A percentile compares a stretch with the other conserved stretches of the same genome.
phyloP scores from a whole-genome alignment of 257 asterid species.

The Solanum dulcamara region DNA sequence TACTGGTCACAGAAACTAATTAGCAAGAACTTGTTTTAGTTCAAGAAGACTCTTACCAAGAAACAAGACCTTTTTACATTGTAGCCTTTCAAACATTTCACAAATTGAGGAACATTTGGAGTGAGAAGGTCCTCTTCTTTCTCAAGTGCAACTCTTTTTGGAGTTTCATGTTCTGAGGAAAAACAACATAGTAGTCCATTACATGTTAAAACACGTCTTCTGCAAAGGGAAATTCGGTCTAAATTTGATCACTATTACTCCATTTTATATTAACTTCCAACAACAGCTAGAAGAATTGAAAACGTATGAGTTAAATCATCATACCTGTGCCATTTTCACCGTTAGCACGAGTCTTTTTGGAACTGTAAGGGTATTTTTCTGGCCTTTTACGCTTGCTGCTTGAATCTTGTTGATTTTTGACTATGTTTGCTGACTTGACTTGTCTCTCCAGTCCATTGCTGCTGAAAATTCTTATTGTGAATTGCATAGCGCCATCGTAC shows the following conservation, averaged over 20 bases:
- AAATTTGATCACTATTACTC: neutral
- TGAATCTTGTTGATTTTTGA: neutral
- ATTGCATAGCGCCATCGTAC: neutral
- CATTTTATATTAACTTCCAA: neutral
- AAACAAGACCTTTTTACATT: neutral
- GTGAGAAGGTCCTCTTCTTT: neutral
- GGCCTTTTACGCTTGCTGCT: neutral
- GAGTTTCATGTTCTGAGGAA: neutral
- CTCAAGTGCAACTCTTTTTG: neutral
- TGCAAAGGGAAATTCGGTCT: neutral
- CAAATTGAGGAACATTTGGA: neutral
- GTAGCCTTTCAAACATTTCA: neutral
- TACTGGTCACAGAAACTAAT: neutral
- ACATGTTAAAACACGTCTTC: neutral
- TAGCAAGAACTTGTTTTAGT: neutral
- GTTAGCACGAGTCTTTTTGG: neutral
- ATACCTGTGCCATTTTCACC: neutral
- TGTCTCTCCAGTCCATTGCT: neutral
- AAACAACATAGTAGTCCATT: neutral
- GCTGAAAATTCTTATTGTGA: neutral
- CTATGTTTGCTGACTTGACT: neutral
- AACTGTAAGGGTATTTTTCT: neutral
- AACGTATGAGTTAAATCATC: neutral
- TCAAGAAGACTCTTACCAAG: conserved; percentile 2
- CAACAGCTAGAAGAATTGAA: neutral